Percentiles rank a stretch among this genome's conserved stretches.
Conservation (phyloP, 2,329 filamentous ascomycete genomes). For the Aspergillus sp. region DNA sequence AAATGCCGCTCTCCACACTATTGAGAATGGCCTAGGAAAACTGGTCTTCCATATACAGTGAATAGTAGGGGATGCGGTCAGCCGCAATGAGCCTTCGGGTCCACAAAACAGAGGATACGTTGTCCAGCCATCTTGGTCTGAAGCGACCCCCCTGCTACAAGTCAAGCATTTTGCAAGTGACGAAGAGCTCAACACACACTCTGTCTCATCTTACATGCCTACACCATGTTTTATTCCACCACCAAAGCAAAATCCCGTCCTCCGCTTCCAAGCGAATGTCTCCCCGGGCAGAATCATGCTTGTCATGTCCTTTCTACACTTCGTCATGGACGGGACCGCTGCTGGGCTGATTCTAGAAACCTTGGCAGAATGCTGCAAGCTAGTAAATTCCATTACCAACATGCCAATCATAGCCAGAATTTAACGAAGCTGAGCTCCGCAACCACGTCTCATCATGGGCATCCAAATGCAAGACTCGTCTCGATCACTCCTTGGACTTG, state of each 20-base stretch:
- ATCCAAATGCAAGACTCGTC: slow-evolving; percentile 1
- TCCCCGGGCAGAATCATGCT: slow-evolving; percentile 3
- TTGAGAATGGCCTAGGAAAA: slow-evolving; percentile 3
- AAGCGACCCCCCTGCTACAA: slow-evolving; percentile 1
- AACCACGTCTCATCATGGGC: slow-evolving; percentile 1
- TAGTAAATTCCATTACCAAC: not conserved
- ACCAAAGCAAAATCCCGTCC: slow-evolving; percentile 4
- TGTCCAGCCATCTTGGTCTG: not conserved
- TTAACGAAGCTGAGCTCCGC: not conserved
- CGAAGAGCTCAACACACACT: not conserved
- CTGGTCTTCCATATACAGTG: slow-evolving; percentile 2
- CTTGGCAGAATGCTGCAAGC: slow-evolving; percentile 1
- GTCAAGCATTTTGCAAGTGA: slow-evolving; percentile 1
- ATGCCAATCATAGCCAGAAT: not conserved
- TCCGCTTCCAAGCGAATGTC: slow-evolving; percentile 9
- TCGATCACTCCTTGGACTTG: slow-evolving; percentile 1
- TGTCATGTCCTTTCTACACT: slow-evolving; percentile 5
- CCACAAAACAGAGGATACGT: slow-evolving; percentile 1
- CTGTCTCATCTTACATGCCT: not conserved
- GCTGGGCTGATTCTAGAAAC: slow-evolving; percentile 5
- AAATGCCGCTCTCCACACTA: not conserved
- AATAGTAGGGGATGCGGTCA: slow-evolving; percentile 3
- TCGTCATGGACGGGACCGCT: slow-evolving; percentile 6
- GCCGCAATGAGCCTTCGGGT: not conserved
- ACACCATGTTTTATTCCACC: slow-evolving; percentile 2